Percentiles rank a stretch among this genome's conserved stretches.
These are phyloP conservation scores for Sechiopsis laciniata DNA, from an alignment of 306 rosid genomes.

Conservation along the genomic window DNA sequence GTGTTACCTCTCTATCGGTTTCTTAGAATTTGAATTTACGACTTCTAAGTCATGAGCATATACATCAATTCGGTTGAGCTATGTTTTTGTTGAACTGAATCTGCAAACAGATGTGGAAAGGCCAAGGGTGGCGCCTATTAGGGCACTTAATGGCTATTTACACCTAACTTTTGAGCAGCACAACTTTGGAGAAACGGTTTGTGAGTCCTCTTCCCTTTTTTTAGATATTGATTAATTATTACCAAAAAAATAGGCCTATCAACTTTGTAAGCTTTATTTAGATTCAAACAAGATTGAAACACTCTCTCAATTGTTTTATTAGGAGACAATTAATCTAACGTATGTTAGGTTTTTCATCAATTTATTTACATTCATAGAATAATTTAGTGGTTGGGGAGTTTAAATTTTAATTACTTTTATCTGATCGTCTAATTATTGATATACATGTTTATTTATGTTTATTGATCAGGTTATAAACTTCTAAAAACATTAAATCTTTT, in stretches of 20 bases:
- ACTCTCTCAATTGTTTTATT: too few species aligned
- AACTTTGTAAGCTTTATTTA: neutral
- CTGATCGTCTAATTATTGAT: too few species aligned
- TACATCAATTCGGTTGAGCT: too few species aligned
- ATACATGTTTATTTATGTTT: too few species aligned
- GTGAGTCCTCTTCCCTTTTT: neutral
- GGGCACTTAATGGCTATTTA: neutral
- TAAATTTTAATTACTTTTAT: too few species aligned
- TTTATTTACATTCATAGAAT: too few species aligned
- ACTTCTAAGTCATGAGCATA: too few species aligned
- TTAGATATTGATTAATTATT: neutral
- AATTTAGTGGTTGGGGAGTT: too few species aligned
- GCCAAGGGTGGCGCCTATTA: neutral
- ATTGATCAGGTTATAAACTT: too few species aligned
- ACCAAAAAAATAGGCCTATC: neutral
- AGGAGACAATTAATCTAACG: too few species aligned
- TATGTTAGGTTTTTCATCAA: too few species aligned
- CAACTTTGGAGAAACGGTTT: neutral
- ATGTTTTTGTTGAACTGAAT: neutral
- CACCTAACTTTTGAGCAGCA: slow-evolving; percentile 13
- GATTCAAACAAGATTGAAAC: neutral
- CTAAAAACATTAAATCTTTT: too few species aligned
- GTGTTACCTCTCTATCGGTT: neutral
- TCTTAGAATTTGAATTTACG: neutral
- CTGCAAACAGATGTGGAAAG: neutral